Conservation (phyloP, 1,284 basidiomycete species). For the Pseudozyma sp. region DNA sequence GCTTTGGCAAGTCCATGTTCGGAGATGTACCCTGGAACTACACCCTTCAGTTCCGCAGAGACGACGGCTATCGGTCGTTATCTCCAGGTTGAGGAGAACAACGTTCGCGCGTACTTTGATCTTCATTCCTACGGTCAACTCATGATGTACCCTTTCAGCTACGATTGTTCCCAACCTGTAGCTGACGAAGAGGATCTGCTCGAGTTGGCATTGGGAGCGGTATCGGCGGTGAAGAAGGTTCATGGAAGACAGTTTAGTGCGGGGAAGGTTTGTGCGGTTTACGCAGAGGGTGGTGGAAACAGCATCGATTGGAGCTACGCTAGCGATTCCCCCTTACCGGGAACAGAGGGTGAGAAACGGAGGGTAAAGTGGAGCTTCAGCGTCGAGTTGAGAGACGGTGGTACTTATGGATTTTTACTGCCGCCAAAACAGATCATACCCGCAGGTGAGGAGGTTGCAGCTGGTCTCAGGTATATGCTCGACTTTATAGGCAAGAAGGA, state of each 20-base stretch:
- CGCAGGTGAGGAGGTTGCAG: conserved; percentile 70
- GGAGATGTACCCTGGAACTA: conserved; percentile 41
- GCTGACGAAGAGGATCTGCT: conserved; percentile 84
- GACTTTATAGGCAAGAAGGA: conserved; percentile 42
- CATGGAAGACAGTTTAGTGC: conserved; percentile 75
- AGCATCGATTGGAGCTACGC: conserved; percentile 78
- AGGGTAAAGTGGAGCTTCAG: conserved; percentile 79
- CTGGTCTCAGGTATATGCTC: conserved; percentile 39
- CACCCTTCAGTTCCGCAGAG: conserved; percentile 77
- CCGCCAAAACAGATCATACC: conserved; percentile 80
- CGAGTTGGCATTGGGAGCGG: conserved; percentile 80
- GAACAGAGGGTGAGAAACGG: conserved; percentile 75
- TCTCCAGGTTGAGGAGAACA: conserved; percentile 71
- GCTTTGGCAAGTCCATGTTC: conserved; percentile 20
- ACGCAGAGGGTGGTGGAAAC: conserved; percentile 58
- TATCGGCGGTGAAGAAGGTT: conserved; percentile 74
- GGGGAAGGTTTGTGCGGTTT: conserved; percentile 76
- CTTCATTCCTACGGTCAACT: conserved; percentile 83
- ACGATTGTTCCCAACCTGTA: conserved; percentile 77
- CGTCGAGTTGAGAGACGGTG: conserved; percentile 82
- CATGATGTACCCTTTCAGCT: conserved; percentile 79
- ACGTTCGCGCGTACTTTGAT: conserved; percentile 78
- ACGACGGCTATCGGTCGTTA: conserved; percentile 80
- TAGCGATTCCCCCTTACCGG: conserved; percentile 73
- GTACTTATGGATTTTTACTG: conserved; percentile 81